These are phyloP conservation scores for Ophiostoma triangulosporum DNA, from an alignment of 2,329 filamentous ascomycete genomes.

Conservation along the genomic window DNA sequence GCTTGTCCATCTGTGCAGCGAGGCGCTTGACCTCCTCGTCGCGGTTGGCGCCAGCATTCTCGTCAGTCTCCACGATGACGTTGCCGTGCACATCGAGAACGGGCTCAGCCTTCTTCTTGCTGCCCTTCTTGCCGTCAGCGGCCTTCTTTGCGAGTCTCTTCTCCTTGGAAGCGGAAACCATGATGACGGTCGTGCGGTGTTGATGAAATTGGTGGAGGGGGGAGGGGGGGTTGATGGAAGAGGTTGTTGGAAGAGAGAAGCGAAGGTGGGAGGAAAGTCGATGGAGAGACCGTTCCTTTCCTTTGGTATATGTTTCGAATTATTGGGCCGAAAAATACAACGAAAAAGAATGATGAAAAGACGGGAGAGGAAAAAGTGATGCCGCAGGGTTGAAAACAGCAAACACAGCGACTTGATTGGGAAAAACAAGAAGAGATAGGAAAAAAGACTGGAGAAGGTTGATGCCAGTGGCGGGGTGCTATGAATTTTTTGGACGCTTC, in stretches of 20 bases:
- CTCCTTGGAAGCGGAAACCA: slow-evolving; percentile 58
- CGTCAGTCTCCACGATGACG: slow-evolving; percentile 26
- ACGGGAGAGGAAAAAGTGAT: slow-evolving; percentile 4
- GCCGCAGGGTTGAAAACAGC: slow-evolving; percentile 8
- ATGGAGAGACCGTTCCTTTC: background rate
- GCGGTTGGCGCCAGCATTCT: slow-evolving; percentile 57
- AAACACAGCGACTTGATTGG: slow-evolving; percentile 5
- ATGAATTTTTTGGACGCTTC: slow-evolving; percentile 4
- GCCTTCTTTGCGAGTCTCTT: slow-evolving; percentile 60
- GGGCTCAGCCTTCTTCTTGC: slow-evolving; percentile 53
- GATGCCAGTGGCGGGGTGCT: slow-evolving; percentile 8
- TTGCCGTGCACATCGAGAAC: slow-evolving; percentile 51
- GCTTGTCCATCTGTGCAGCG: slow-evolving; percentile 85
- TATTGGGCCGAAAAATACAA: background rate
- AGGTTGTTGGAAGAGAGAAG: background rate
- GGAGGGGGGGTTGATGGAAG: background rate
- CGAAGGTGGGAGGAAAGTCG: background rate
- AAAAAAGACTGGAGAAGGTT: slow-evolving; percentile 1
- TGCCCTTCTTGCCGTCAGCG: slow-evolving; percentile 64
- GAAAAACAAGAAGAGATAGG: slow-evolving; percentile 6
- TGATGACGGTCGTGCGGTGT: slow-evolving; percentile 26
- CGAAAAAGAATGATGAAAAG: background rate
- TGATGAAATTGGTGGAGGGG: background rate
- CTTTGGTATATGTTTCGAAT: background rate
- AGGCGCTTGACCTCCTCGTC: slow-evolving; percentile 74